phyloP scores from a whole-genome alignment of 352 stramenopile species.

The Globisporangium nagaii region DNA sequence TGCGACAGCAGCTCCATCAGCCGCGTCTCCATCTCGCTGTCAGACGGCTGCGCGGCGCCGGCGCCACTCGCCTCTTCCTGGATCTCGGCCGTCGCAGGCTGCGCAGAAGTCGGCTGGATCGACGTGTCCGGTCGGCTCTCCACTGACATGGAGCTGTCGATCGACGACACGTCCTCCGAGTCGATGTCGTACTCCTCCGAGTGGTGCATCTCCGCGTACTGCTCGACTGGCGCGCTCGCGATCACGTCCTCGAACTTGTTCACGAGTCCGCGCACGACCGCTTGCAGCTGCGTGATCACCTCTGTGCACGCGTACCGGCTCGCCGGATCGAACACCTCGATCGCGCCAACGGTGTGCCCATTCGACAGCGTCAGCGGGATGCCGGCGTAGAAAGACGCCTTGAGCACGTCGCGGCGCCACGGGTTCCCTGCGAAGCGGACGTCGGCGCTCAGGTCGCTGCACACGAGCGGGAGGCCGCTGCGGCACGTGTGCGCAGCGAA shows the following conservation, averaged over 20 bases:
- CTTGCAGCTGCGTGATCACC: slow-evolving; percentile 61
- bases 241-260: slow-evolving; percentile 75
- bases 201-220: neutral
- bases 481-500: slow-evolving; percentile 68
- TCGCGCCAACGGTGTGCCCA: slow-evolving; percentile 55
- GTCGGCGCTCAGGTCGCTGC: slow-evolving; percentile 53
- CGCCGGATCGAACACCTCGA: slow-evolving; percentile 65
- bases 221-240: slow-evolving; percentile 18
- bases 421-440: slow-evolving; percentile 62
- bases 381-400: slow-evolving; percentile 68
- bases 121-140: slow-evolving; percentile 7
- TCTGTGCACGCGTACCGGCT: slow-evolving; percentile 54
- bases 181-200: slow-evolving; percentile 10
- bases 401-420: slow-evolving; percentile 42
- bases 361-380: slow-evolving; percentile 72
- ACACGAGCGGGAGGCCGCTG: slow-evolving; percentile 54
- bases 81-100: neutral
- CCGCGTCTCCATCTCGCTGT: slow-evolving; percentile 71
- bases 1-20: slow-evolving; percentile 74
- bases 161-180: slow-evolving; percentile 11
- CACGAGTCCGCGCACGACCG: slow-evolving; percentile 63
- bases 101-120: neutral
- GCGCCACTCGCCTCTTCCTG: slow-evolving; percentile 5
- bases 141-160: slow-evolving; percentile 16
- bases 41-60: slow-evolving; percentile 9